These are phyloP conservation scores for Parsonsia alboflavescens DNA, from an alignment of 257 asterid species.

Conservation along the genomic window DNA sequence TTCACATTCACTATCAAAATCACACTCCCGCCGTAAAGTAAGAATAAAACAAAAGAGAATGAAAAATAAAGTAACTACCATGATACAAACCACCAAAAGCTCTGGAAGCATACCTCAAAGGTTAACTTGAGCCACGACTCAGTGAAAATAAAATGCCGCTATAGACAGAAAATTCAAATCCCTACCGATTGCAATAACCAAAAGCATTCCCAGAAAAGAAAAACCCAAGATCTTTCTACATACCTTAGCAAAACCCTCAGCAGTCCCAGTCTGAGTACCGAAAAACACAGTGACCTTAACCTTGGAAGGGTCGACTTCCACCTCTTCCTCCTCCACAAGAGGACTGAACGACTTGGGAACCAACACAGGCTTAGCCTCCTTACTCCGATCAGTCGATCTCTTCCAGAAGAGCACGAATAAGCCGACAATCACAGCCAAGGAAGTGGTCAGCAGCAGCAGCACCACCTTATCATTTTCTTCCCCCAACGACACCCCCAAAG, in stretches of 20 bases:
- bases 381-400: conserved; percentile 53
- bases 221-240: conserved; percentile 10
- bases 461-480: conserved; percentile 39
- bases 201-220: not conserved
- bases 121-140: not conserved
- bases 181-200: not conserved
- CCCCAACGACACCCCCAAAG: conserved; percentile 47
- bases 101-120: not conserved
- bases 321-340: conserved; percentile 42
- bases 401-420: conserved; percentile 47
- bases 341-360: conserved; percentile 33
- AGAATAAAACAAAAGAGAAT: not conserved
- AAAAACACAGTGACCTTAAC: conserved; percentile 53
- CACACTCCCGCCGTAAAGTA: not conserved
- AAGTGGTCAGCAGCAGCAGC: conserved; percentile 51
- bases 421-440: conserved; percentile 54
- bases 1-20: not conserved
- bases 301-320: conserved; percentile 49
- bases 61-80: not conserved
- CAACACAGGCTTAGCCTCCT: conserved; percentile 37
- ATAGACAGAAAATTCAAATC: not conserved
- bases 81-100: not conserved
- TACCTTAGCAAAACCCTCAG: conserved; percentile 84
- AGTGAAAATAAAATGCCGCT: not conserved
- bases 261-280: conserved; percentile 88